Base-by-base conservation (phyloP, 805 yeast species). In the Yueomyces sinensis region DNA sequence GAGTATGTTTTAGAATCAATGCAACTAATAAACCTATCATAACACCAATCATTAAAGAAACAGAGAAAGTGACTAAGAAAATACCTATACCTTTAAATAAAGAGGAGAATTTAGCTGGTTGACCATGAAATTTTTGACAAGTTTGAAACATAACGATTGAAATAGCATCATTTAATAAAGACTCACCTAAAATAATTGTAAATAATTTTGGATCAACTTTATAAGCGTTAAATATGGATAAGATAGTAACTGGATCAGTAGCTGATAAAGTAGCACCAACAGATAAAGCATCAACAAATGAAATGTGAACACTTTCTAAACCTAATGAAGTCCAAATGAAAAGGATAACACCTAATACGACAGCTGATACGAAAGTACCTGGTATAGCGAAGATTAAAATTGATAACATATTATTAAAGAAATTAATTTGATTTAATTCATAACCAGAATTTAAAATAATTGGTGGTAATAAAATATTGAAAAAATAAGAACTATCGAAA, bases 111-210 rank as follows among this genome's bases (percentile, higher is more conserved):
- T 74, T 71, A 1, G 89, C 81, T 17, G 72, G 70, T 44, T 82
- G 78, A 31, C 94, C 97, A 49, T 87, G 93, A 58, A 91, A 84
- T 59, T 86, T 83, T 57, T 86, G 96, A 52, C 96, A 87, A 0
- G 99, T 91, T 62, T 91, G 98, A 62, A 91, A 91, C 94, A 91
- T 89, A 47, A 91, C 99, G 54, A 91, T 91, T 44, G 96, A 86
- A 40, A 91, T 93, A 27, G 99, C 99, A 63, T 91, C 99, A 55
- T 91, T 91, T 42, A 91, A 64, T 39, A 91, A 64, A 4, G 95
- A 82, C 59, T 91, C 99, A 33, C 99, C 99, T 56, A 91, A 89
- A 42, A 91, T 93, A 41, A 91, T 86, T 18, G 98, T 93, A 62
- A 93, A 91, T 32, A 91, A 66, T 58, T 93, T 91, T 9, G 98